phyloP scores from a whole-genome alignment of 2,329 filamentous ascomycete species.

The Samsoniella hepiali region DNA sequence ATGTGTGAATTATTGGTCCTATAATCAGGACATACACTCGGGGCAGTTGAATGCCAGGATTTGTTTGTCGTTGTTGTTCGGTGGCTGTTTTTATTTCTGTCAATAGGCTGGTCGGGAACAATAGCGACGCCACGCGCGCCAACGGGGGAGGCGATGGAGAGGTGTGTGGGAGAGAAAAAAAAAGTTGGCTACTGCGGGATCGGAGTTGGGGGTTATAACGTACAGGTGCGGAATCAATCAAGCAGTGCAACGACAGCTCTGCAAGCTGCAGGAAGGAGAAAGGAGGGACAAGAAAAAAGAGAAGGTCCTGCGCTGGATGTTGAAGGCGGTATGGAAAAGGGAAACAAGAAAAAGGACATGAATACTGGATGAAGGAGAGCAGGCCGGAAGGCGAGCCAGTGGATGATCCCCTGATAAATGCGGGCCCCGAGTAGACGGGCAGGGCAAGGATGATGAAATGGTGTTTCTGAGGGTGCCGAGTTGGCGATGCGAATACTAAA shows the following conservation, averaged over 20 bases:
- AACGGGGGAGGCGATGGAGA: background rate
- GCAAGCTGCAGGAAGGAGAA: background rate
- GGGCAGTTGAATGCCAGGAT: conserved; percentile 7
- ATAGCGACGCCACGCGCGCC: background rate
- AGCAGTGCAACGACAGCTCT: background rate
- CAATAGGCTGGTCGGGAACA: conserved; percentile 3
- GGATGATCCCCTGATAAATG: conserved; percentile 18
- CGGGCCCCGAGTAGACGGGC: background rate
- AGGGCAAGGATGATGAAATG: no score
- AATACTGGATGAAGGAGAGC: conserved; percentile 5
- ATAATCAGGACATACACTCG: background rate
- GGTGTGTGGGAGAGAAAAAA: background rate
- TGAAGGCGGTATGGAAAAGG: conserved; percentile 8
- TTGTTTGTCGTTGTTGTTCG: background rate
- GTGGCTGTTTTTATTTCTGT: conserved; percentile 3
- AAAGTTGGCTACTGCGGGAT: conserved; percentile 1
- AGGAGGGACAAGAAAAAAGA: background rate
- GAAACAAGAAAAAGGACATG: background rate
- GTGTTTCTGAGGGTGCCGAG: background rate
- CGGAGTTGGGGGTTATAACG: background rate
- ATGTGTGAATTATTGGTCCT: background rate
- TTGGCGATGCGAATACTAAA: background rate
- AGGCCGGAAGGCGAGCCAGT: background rate
- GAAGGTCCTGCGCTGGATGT: background rate
- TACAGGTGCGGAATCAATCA: background rate